A percentile compares a stretch with the other conserved stretches of the same genome.
Evolutionary conservation across 257 asterid genomes (phyloP).

Genomic region (Paulownia fortunei): DNA sequence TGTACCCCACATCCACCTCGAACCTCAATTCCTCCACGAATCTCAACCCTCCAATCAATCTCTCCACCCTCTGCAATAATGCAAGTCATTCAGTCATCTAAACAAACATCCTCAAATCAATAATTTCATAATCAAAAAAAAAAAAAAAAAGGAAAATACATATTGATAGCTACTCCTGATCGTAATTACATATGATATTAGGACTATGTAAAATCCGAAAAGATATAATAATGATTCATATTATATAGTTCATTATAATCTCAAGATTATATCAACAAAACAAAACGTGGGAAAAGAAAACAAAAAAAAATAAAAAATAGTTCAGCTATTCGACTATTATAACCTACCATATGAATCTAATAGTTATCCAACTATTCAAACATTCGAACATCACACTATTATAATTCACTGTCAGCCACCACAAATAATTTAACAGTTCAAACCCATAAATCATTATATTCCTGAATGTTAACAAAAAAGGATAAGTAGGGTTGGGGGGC

Average conservation of each 20-base stretch:
- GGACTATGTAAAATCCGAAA: no score
- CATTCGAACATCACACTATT: no score
- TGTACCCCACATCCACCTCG: constrained; percentile 55
- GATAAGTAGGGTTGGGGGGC: not conserved
- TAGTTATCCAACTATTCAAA: no score
- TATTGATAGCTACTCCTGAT: no score
- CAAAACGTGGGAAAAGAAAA: no score
- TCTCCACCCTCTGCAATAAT: constrained; percentile 53
- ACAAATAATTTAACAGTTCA: not conserved
- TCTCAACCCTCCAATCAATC: constrained; percentile 50
- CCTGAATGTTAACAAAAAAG: not conserved
- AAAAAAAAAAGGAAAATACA: no score
- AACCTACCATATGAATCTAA: not conserved
- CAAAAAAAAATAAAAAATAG: no score
- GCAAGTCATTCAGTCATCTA: no score
- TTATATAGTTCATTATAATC: no score
- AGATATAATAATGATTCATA: no score
- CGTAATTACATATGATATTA: no score
- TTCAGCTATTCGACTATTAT: not conserved
- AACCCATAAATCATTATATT: not conserved
- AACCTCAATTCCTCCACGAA: constrained; percentile 46
- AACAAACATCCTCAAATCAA: not conserved
- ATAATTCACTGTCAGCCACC: not conserved
- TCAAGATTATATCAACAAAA: no score
- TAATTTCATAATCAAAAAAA: not conserved